Percentiles rank a stretch among this genome's conserved stretches.
phyloP scores from a whole-genome alignment of 129 eudicot species.

The Pulicaria dysenterica region DNA sequence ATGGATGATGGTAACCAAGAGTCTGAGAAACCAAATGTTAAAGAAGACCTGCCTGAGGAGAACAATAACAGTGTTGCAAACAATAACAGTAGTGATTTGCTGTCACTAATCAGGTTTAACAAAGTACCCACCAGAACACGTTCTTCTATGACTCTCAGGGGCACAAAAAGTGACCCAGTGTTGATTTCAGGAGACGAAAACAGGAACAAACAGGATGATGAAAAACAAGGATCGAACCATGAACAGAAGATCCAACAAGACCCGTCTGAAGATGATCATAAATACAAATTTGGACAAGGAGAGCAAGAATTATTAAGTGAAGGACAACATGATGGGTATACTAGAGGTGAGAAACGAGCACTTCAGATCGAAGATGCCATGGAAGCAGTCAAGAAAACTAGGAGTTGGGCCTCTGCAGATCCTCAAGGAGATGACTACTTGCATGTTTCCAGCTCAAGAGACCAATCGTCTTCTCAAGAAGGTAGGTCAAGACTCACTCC shows the following conservation, averaged over 20 bases:
- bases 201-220: slow-evolving; percentile 43
- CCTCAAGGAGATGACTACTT: slow-evolving; percentile 40
- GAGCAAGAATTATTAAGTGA: slow-evolving; percentile 49
- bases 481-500: slow-evolving; percentile 39
- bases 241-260: slow-evolving; percentile 38
- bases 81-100: slow-evolving; percentile 42
- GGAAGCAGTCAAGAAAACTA: slow-evolving; percentile 51
- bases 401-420: slow-evolving; percentile 48
- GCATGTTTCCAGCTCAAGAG: slow-evolving; percentile 41
- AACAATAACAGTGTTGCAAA: slow-evolving; percentile 31
- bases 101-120: slow-evolving; percentile 48
- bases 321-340: slow-evolving; percentile 43
- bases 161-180: slow-evolving; percentile 46
- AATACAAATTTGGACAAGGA: slow-evolving; percentile 38
- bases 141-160: slow-evolving; percentile 57
- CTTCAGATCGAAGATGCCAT: slow-evolving; percentile 39
- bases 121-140: slow-evolving; percentile 74
- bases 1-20: slow-evolving; percentile 40
- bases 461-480: slow-evolving; percentile 27
- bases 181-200: slow-evolving; percentile 39
- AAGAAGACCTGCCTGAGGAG: slow-evolving; percentile 36
- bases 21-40: slow-evolving; percentile 41
- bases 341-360: slow-evolving; percentile 59
- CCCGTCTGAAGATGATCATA: slow-evolving; percentile 35
- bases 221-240: slow-evolving; percentile 28